Conservation (phyloP, 1,284 basidiomycete genomes). For the Ceratobasidium sp. region DNA sequence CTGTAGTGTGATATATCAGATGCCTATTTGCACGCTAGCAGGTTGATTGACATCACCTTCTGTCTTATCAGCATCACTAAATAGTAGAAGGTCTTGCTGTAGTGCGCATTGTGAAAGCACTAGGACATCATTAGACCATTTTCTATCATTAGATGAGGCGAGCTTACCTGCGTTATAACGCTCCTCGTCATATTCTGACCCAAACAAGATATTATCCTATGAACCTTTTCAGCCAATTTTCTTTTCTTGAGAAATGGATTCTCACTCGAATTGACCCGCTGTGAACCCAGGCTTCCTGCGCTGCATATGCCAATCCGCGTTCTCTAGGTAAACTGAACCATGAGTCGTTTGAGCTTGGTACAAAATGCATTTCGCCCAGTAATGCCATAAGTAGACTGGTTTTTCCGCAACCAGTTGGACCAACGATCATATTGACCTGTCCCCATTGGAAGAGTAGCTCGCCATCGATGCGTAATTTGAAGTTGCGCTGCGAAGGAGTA, state of each 20-base stretch:
- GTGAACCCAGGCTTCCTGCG: slow-evolving; percentile 82
- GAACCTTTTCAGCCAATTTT: no score
- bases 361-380: slow-evolving; percentile 66
- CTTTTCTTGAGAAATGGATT: no score
- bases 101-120: slow-evolving; percentile 68
- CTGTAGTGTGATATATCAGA: slow-evolving; percentile 67
- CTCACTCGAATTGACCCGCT: slow-evolving; percentile 66
- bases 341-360: slow-evolving; percentile 66
- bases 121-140: not conserved
- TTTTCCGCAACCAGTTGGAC: slow-evolving; percentile 67
- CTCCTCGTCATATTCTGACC: slow-evolving; percentile 62
- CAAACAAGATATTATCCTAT: slow-evolving; percentile 75
- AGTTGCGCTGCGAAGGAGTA: slow-evolving; percentile 56
- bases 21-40: not conserved
- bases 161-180: slow-evolving; percentile 60
- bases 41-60: slow-evolving; percentile 14
- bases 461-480: slow-evolving; percentile 62
- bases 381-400: slow-evolving; percentile 67
- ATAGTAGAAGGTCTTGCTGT: slow-evolving; percentile 74
- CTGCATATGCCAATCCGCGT: slow-evolving; percentile 77
- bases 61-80: slow-evolving; percentile 71
- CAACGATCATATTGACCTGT: slow-evolving; percentile 72
- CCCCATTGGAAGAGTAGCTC: slow-evolving; percentile 69
- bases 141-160: slow-evolving; percentile 37
- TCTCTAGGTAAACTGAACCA: slow-evolving; percentile 75